Percentiles rank a stretch among this genome's conserved stretches.
Conservation (phyloP, 176 grass and related monocot species). For the Carex scoparia region DNA sequence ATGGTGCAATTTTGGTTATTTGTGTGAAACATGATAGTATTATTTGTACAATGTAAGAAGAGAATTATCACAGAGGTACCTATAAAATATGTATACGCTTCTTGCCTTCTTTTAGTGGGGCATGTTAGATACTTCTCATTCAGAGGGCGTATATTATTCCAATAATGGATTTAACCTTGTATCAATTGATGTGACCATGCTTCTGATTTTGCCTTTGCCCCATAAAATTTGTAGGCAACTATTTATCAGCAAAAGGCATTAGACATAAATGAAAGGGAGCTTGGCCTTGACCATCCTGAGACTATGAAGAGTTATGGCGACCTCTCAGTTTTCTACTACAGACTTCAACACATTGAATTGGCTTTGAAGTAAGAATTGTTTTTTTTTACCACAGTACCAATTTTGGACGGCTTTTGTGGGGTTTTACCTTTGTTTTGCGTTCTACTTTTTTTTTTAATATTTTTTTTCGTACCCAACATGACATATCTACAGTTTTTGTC, state of each 20-base stretch:
- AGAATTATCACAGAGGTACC: background rate
- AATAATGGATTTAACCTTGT: background rate
- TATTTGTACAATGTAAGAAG: background rate
- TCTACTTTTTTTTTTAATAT: background rate
- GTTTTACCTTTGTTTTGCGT: background rate
- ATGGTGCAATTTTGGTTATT: background rate
- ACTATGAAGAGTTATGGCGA: conserved; percentile 99
- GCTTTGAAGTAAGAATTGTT: conserved; percentile 82
- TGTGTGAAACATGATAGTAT: background rate
- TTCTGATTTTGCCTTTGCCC: conserved; percentile 20
- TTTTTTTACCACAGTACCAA: background rate
- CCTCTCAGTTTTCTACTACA: conserved; percentile 99
- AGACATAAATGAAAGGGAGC: conserved; percentile 97
- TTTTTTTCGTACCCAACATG: background rate
- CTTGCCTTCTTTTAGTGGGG: background rate
- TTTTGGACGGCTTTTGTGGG: background rate
- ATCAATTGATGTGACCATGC: background rate
- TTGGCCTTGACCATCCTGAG: conserved; percentile 98
- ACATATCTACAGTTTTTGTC: background rate
- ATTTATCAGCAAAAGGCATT: conserved; percentile 98
- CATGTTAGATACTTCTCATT: background rate
- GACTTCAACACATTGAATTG: conserved; percentile 97
- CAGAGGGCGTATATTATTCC: background rate
- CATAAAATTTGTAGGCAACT: conserved; percentile 55
- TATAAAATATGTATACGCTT: too few relatives aligned